Evolutionary conservation across 176 grass and related monocot genomes (phyloP), one percentile per base, ranked within the genome.

Genomic region (Aechmea fasciata): DNA sequence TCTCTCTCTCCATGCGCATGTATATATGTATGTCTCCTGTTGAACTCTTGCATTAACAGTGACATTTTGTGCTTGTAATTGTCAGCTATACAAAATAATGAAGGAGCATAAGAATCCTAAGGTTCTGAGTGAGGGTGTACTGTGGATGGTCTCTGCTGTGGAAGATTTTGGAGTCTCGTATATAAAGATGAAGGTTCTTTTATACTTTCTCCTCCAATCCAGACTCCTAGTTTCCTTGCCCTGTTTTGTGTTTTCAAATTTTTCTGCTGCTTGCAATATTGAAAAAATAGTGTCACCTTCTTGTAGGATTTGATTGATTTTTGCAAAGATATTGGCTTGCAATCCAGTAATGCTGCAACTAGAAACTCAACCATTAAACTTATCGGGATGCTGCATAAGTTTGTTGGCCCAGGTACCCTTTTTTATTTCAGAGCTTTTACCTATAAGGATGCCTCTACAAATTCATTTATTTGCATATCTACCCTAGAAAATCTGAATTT

Each of bases 41-140:
- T 59, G 11, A 9, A 7, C 57, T 14, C 14, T 59, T 61, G 55
- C n/a, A 61, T 61, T 24, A 77, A 3, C 65, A 68, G 28, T 57
- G 28, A 77, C 71, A 87, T 79, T 62, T 74, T 52, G 63, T 41
- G 29, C n/a, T 33, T 47, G 57, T 72, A 22, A 72, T 66, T 50
- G 65, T 14, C 82, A 97, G 94, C 70, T 97, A 24, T 97, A 93
- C 82, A 99, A 99, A 89, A 99, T 99, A 75, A 88, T 99, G 94
- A 99, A 90, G 81, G 94, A 88, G 69, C 94, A 99, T 71, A 99
- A 99, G 75, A 99, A 99, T 70, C 94, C 94, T 9, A 99, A 99
- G 75, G 94, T 99, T 63, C 89, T 91, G 59, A 99, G 82, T 52
- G 94, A 99, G 75, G 94, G 94, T 69, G 78, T 99, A 73, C 57